These are phyloP conservation scores for Physcomitrellopsis africana DNA, from an alignment of 225 moss, liverwort and hornwort species.

Conservation along the genomic window DNA sequence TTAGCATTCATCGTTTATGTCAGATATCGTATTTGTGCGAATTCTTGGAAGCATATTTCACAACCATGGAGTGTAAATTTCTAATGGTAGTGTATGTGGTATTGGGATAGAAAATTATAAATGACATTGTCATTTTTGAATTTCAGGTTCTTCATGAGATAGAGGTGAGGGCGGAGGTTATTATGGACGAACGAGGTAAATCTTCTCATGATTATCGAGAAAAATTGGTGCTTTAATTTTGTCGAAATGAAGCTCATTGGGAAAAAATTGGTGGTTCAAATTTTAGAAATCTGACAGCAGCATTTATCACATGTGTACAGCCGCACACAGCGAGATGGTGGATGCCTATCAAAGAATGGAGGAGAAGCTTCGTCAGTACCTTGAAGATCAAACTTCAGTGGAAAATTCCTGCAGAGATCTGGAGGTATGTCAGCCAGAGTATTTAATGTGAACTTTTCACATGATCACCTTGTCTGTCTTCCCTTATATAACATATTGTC, in stretches of 20 bases:
- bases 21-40: background rate
- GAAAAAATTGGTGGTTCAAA: constrained; percentile 21
- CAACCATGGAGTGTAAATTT: background rate
- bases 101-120: background rate
- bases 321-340: constrained; percentile 78
- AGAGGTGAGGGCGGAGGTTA: constrained; percentile 89
- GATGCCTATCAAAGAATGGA: constrained; percentile 87
- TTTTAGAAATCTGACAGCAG: constrained; percentile 13
- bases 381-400: constrained; percentile 76
- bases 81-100: constrained; percentile 5
- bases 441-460: background rate
- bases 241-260: background rate
- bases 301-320: constrained; percentile 38
- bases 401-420: constrained; percentile 83
- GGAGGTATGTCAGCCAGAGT: constrained; percentile 57
- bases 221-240: background rate
- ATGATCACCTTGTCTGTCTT: background rate
- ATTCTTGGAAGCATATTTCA: background rate
- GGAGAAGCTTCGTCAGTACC: constrained; percentile 78
- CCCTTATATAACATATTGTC: constrained; percentile 18
- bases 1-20: constrained; percentile 31
- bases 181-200: constrained; percentile 93
- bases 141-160: constrained; percentile 89
- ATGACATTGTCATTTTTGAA: background rate
- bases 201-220: background rate